Percentiles rank a stretch among this genome's conserved stretches.
Conservation (phyloP, 2,329 filamentous ascomycete genomes). For the Torrubiellomyces zombiae region DNA sequence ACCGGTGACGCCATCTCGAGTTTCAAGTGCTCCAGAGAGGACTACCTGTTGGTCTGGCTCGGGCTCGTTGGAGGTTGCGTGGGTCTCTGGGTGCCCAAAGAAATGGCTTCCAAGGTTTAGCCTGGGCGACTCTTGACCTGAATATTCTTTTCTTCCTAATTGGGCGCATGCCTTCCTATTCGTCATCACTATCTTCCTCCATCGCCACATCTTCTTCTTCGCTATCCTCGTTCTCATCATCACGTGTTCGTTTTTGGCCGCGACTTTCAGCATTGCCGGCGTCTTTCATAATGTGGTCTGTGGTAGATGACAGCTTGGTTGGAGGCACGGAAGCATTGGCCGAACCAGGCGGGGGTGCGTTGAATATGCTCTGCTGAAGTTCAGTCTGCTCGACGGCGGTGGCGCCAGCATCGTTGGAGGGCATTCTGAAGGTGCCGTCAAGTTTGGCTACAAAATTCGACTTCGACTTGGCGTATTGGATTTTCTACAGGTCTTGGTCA, state of each 20-base stretch:
- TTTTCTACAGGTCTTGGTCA: conserved; percentile 45
- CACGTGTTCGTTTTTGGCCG: conserved; percentile 55
- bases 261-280: conserved; percentile 36
- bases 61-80: conserved; percentile 72
- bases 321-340: conserved; percentile 24
- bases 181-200: conserved; percentile 59
- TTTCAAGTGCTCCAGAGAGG: conserved; percentile 42
- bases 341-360: conserved; percentile 40
- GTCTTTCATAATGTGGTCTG: conserved; percentile 32
- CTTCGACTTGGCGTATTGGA: conserved; percentile 79
- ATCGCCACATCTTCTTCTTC: conserved; percentile 52
- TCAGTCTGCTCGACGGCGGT: conserved; percentile 49
- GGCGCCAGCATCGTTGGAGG: conserved; percentile 33
- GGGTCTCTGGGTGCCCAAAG: conserved; percentile 59
- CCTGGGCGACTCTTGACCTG: conserved; percentile 3
- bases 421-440: conserved; percentile 72
- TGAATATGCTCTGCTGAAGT: conserved; percentile 67
- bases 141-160: no score
- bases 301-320: conserved; percentile 29
- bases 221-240: conserved; percentile 49
- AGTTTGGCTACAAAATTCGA: conserved; percentile 81
- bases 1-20: conserved; percentile 64
- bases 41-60: conserved; percentile 78
- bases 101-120: conserved; percentile 45
- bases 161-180: no score